Evolutionary conservation across 202 grass and related monocot species (phyloP), one percentile per base, ranked within the genome.

Genomic region (Eragrostis tef): DNA sequence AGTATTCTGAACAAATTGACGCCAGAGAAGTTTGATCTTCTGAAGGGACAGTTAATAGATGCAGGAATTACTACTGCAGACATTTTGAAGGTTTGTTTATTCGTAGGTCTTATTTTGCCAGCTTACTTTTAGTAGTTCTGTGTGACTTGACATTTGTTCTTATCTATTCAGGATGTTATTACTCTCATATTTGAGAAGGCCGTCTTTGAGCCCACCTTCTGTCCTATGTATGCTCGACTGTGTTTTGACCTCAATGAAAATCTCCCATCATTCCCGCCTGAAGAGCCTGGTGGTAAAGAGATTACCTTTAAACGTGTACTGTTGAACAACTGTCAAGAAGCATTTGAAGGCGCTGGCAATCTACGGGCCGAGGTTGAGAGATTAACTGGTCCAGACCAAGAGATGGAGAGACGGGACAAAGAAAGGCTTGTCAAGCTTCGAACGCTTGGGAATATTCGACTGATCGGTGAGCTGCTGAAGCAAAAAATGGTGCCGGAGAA

Each of bases 1-100:
- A 97, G 94, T 78, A 97, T 97, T 79, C 53, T 94, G 45, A 91
- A 97, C 69, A 94, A 94, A 73, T 81, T 97, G 87, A 97, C 91
- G 13, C 91, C 94, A 11, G 91, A 93, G 68, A 97, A 97, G 74
- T 97, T 97, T 52, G 94, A 94, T 83, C 22, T 94, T 80, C 85
- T 97, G 19, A 97, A 93, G 79, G 94, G 74, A 4, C 94, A 97
- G 54, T 63, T 97, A 43, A 88, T 94, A 7, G 89, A 94, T 56
- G 80, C 94, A 45, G 89, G 85, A 70, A 97, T 93, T 39, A 97
- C 88, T 46, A 80, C 88, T 87, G 62, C 64, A 66, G 90, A 96
- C 84, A 90, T 96, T 73, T 88, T 96, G 75, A 89, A 93, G 90
- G 90, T 96, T 74, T 80, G 9, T 59, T 54, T 46, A 73, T 79